Base-by-base conservation (phyloP, 768 basidiomycete genomes). In the Boletus rubescentipes region DNA sequence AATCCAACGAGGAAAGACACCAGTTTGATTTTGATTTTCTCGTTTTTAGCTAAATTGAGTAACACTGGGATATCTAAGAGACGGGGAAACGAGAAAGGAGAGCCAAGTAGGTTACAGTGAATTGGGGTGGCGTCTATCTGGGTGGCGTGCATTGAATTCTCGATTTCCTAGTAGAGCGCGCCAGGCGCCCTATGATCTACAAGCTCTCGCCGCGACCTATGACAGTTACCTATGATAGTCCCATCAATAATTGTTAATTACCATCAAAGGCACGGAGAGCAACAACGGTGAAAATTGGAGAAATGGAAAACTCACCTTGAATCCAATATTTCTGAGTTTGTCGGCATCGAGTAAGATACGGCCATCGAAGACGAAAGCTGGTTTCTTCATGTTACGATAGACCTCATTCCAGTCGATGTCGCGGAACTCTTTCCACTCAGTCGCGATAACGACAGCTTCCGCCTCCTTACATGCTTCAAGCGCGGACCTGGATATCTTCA, bases 341-440 rank as follows among this genome's bases (percentile, higher is more conserved):
- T 85, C 84, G 10, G 83, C 84, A 67, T 98, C 90, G 40, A 98
- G 79, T 65, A 98, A 79, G 57, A 97, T 76, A 31, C 94, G 83
- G 5, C 94, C 94, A 68, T 98, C 96, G 65, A 98, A 98, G 59
- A 99, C 81, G 67, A 97, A 98, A 5, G 97, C 96, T n/a, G 97
- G 97, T 79, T 98, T 97, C 66, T 88, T 90, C 93, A 98, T 98
- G 65, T 79, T 74, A 46, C 75, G 71, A 75, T 98, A 97, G 38
- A 98, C 89, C 34, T 76, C 75, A 62, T 82, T 70, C 97, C 97
- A 99, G 73, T 95, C 86, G 60, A 99, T 89, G 36, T 87, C 81
- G 66, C 81, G 82, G 83, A 99, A 99, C 74, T 98, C 95, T 71
- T 88, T 91, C 96, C 94, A 97, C 73, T 96, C 96, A 3, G 97